Conservation (phyloP, 2,329 filamentous ascomycete genomes). For the Rhynchosporium graminicola region DNA sequence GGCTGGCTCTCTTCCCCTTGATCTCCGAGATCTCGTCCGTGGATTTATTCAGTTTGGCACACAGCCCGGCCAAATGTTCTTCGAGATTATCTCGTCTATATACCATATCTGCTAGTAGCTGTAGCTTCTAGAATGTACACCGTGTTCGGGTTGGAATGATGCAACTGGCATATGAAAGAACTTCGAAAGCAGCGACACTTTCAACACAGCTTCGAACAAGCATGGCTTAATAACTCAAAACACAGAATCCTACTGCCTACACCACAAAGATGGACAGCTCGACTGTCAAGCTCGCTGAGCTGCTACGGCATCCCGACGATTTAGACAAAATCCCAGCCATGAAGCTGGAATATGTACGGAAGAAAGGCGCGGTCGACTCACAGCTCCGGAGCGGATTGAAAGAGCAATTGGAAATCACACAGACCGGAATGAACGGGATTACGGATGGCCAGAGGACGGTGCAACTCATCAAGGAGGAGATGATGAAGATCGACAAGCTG, state of each 20-base stretch:
- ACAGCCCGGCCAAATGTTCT: too few relatives aligned
- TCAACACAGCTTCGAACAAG: slow-evolving; percentile 16
- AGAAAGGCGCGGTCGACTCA: slow-evolving; percentile 87
- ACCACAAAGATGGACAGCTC: slow-evolving; percentile 41
- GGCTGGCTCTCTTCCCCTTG: too few relatives aligned
- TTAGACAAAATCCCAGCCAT: slow-evolving; percentile 91
- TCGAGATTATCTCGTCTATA: too few relatives aligned
- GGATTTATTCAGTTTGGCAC: too few relatives aligned
- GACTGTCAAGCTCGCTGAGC: slow-evolving; percentile 74
- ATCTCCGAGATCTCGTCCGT: too few relatives aligned
- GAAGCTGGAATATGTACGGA: slow-evolving; percentile 90
- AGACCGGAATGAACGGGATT: slow-evolving; percentile 87
- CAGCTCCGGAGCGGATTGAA: slow-evolving; percentile 86
- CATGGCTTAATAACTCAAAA: slow-evolving; percentile 30
- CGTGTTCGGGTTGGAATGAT: too few relatives aligned
- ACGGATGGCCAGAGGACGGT: slow-evolving; percentile 90
- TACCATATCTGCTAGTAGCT: too few relatives aligned
- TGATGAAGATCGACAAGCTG: slow-evolving; percentile 97
- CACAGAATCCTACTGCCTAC: slow-evolving; percentile 16
- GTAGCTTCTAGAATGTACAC: too few relatives aligned
- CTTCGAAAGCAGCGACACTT: slow-evolving; percentile 18
- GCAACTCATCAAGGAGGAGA: slow-evolving; percentile 92
- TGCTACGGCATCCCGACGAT: slow-evolving; percentile 93
- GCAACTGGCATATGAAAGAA: neutral
- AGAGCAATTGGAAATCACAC: slow-evolving; percentile 92